Evolutionary conservation across 2,329 filamentous ascomycete species (phyloP), one percentile per base, ranked within the genome.

Genomic region (Xylaria sp.): DNA sequence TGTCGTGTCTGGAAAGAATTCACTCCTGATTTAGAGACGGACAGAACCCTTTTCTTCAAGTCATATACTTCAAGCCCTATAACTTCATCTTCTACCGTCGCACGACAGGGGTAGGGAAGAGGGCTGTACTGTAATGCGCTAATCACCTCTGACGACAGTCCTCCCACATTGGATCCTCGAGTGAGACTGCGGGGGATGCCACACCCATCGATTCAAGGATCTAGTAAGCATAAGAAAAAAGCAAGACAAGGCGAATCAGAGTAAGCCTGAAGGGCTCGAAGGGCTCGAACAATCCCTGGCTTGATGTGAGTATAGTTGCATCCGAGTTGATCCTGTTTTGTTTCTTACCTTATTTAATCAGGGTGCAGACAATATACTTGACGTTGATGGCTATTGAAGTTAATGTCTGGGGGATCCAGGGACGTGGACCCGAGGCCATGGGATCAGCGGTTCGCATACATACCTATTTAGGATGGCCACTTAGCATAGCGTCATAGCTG

Each of bases 391-490:
- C 18, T 46, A n/a, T 46, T 6, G 43, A n/a, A 46, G 28, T 28
- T 5, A 28, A 28, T 3, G 28, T 63, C 3, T 13, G 23, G 8
- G 23, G 39, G 36, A 59, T 31, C 23, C 39, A 12, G 28, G 20
- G 13, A 31, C 56, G 2, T 54, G 39, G 36, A 59, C 23, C 23
- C 39, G 10, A 46, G 20, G 13, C 18, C 39, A 2, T 54, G 12
- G 28, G 52, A 68, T 68, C 60, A 36, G 61, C 61, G 25, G 20
- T 33, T 54, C 49, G 41, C 39, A 60, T 59, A 43, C 9, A 49
- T 31, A 28, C 28, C 4, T 59, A 43, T 13, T 55, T 31, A 28
- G n/a, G 43, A 4, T 48, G 36, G 46, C 36, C 6, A 31, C n/a
- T 25, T 49, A 55, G 54, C 28, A 54, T 7, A 36, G 48, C 28